Evolutionary conservation across 2,329 filamentous ascomycete species (phyloP).

Genomic region (Epichloe amarillans): DNA sequence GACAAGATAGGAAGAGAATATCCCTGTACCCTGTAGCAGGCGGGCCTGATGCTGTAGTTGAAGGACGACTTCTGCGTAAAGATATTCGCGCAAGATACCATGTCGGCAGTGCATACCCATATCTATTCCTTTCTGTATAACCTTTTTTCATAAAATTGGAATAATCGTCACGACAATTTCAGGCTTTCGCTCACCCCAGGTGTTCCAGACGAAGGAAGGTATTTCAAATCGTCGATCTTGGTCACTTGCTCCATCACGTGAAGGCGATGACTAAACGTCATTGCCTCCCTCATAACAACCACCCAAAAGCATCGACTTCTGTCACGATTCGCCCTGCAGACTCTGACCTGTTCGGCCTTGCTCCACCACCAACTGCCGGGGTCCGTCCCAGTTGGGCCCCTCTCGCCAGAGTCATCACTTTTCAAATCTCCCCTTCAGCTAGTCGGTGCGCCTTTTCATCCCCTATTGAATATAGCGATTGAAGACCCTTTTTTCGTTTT

Average conservation of each 20-base stretch:
- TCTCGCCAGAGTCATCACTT: slow-evolving; percentile 4
- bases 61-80: too few relatives aligned
- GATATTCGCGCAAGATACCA: too few relatives aligned
- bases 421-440: neutral
- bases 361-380: slow-evolving; percentile 7
- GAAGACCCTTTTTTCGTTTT: neutral
- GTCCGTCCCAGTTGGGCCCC: slow-evolving; percentile 8
- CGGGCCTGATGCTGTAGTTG: too few relatives aligned
- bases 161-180: too few relatives aligned
- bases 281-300: neutral
- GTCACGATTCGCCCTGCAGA: neutral
- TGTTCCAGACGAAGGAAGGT: too few relatives aligned
- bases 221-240: too few relatives aligned
- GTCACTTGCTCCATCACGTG: slow-evolving; percentile 1
- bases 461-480: neutral
- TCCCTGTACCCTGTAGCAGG: too few relatives aligned
- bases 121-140: too few relatives aligned
- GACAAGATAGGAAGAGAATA: too few relatives aligned
- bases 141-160: too few relatives aligned
- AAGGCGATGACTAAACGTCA: neutral
- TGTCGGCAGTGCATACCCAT: too few relatives aligned
- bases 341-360: neutral
- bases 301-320: neutral
- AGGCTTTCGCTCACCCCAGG: too few relatives aligned
- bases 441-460: neutral